Evolutionary conservation across 2,329 filamentous ascomycete genomes (phyloP).

Genomic region (Aspergillus ustus): DNA sequence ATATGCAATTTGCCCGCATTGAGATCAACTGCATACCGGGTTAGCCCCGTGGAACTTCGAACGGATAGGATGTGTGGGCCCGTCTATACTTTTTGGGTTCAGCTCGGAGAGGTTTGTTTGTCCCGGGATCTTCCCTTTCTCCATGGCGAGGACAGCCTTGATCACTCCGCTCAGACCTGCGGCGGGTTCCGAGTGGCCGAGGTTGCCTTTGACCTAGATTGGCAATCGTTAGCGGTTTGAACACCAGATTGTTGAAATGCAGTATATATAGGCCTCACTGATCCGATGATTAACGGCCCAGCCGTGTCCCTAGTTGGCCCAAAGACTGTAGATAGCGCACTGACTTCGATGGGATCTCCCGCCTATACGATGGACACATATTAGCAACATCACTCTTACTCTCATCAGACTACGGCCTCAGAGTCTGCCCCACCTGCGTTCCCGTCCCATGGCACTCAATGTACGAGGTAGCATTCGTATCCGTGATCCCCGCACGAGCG

Average conservation of each 20-base stretch:
- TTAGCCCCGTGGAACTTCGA: not conserved
- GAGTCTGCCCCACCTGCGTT: conserved; percentile 17
- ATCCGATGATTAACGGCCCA: conserved; percentile 27
- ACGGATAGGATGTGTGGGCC: not conserved
- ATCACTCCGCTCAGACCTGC: conserved; percentile 35
- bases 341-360: conserved; percentile 34
- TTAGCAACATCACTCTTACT: not conserved
- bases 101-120: conserved; percentile 30
- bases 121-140: conserved; percentile 33
- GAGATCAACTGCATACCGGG: conserved; percentile 23
- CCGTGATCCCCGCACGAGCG: conserved; percentile 32
- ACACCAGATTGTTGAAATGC: no score
- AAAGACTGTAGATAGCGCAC: conserved; percentile 29
- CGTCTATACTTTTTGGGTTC: conserved; percentile 19
- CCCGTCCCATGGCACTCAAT: conserved; percentile 50
- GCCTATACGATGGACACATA: conserved; percentile 1
- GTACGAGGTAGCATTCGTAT: conserved; percentile 35
- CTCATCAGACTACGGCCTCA: not conserved
- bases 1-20: conserved; percentile 24
- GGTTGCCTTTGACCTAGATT: conserved; percentile 28
- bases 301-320: not conserved
- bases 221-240: not conserved
- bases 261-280: no score
- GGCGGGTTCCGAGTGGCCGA: conserved; percentile 33
- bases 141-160: conserved; percentile 31